Evolutionary conservation across 495 filamentous ascomycete species (phyloP), one percentile per base, ranked within the genome.

Genomic region (Podospora pseudopauciseta): DNA sequence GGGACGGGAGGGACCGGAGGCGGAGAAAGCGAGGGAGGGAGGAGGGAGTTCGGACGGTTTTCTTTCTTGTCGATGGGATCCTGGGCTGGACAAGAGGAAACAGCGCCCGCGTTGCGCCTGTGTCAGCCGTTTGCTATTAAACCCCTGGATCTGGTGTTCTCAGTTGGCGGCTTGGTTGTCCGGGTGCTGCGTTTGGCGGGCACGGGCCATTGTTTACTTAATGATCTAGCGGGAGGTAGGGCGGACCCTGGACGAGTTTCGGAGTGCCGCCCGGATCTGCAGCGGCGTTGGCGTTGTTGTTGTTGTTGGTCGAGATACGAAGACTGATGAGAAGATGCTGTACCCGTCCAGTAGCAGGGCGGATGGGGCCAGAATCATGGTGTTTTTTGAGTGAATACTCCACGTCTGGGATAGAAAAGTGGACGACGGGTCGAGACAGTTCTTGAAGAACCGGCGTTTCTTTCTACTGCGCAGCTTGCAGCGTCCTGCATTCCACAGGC

Each of bases 171-270:
- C 39, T 3, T 73, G 72, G 72, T 76, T 76, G 74, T 72, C 72
- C 44, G 71, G 74, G 72, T 71, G 67, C 61, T 72, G 71, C 18
- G 28, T 63, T 28, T 63, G 61, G 53, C 20, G 73, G 61, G 74
- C 74, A 76, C 74, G 71, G 73, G 74, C 74, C 74, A 76, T 74
- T 76, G 74, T 76, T 76, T 76, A 76, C 74, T 74, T 73, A 18
- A 49, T 53, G 30, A 63, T 66, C 30, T 34, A 66, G 60, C 54
- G 63, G 65, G 26, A 49, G 39, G 65, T 34, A 49, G 39, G 66
- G 65, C 58, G 63, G 64, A 65, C 23, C 34, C 44, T 44, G 53
- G 30, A 16, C 53, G 18, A 59, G 59, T 61, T 59, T 60, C 60
- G 55, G 27, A 23, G 15, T 32, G 27, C 54, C 18, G 64, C 20